Evolutionary conservation across 495 filamentous ascomycete species (phyloP).

Genomic region (Tuber calosporum): DNA sequence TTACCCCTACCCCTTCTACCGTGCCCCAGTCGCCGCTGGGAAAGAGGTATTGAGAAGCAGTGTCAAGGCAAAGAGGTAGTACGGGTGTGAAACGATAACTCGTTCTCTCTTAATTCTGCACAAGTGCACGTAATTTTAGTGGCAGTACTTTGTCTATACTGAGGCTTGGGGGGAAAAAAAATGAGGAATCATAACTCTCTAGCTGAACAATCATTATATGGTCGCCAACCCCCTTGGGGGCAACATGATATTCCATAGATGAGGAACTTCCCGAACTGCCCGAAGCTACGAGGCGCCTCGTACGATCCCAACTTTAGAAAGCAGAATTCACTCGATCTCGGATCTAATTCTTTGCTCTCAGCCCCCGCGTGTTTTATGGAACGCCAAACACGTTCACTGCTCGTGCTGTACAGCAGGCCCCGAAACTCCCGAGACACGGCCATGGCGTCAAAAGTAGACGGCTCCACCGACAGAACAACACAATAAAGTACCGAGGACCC

Average conservation of each 20-base stretch:
- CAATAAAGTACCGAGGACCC: not conserved
- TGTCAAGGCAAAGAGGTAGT: not conserved
- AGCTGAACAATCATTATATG: not conserved
- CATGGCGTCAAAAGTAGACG: not conserved
- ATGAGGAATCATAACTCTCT: not conserved
- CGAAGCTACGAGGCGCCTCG: not conserved
- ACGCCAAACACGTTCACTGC: not conserved
- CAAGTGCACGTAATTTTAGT: not conserved
- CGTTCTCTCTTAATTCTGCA: not conserved
- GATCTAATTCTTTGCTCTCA: not conserved
- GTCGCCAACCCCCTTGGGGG: not conserved
- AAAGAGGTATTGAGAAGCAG: not conserved
- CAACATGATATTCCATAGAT: not conserved
- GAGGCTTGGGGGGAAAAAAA: not conserved
- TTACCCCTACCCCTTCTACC: not conserved
- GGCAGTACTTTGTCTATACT: not conserved
- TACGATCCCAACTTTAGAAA: not conserved
- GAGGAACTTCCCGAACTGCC: not conserved
- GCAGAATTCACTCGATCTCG: not conserved
- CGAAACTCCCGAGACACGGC: conserved; percentile 1
- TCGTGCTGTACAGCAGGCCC: not conserved
- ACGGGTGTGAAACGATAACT: not conserved
- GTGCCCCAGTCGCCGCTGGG: not conserved
- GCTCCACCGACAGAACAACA: not conserved
- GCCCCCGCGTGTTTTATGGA: conserved; percentile 1